Evolutionary conservation across 179 eudicot species (phyloP), one percentile per base, ranked within the genome.

Genomic region (Nepenthes alata): DNA sequence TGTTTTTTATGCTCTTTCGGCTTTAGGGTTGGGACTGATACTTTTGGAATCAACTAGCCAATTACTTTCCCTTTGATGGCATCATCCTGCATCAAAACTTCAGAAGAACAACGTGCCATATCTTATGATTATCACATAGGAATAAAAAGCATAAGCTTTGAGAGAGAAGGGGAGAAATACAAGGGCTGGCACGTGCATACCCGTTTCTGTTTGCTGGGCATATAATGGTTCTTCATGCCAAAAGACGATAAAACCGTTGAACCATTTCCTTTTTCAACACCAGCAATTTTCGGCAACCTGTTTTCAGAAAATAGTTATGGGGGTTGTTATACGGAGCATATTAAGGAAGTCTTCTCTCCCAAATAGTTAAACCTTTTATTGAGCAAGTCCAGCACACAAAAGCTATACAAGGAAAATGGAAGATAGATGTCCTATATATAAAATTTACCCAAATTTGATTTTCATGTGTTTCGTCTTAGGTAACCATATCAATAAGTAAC

Each of bases 221-320:
- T 66, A 52, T 49, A 55, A 57, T 13, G 61, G 47, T 62, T 65
- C 63, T 47, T 58, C 51, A 52, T n/a, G 51, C 58, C 58, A 59
- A 57, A 50, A n/a, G 50, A 15, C 10, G 69, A 50, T 39, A 63
- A 38, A 52, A 66, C 11, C 14, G 63, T 50, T 57, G 13, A 47
- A 48, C 41, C 51, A 13, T 15, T 57, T 57, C 61, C 47, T 37
- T 14, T 35, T 6, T 11, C 62, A 38, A 35, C 6, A 37, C 16
- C 48, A 15, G 37, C 57, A 11, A 56, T 37, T 3, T 50, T 39
- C n/a, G 39, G 38, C 47, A 38, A 58, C 63, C 70, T 66, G 70
- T 58, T 15, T 50, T 47, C 50, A n/a, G 55, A 41, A 41, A 4
- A 41, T 41, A 41, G 45, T 41, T 4, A 4, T 41, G 45, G 45